Percentiles rank a stretch among this genome's conserved stretches.
Conservation (phyloP, 306 rosid genomes). For the Abrus precatorius region DNA sequence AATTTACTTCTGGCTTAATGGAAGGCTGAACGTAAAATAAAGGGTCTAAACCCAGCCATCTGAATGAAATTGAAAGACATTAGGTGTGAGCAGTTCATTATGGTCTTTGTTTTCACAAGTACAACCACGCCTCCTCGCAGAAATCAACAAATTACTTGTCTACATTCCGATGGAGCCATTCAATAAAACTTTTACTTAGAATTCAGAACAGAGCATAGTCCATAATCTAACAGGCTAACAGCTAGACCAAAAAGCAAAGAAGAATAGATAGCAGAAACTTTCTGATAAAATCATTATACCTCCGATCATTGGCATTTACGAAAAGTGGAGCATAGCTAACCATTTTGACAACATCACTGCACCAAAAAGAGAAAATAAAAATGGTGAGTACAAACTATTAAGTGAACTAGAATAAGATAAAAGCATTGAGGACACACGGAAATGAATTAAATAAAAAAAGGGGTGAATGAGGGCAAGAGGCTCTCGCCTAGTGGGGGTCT, state of each 20-base stretch:
- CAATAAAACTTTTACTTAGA: neutral
- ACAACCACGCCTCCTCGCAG: neutral
- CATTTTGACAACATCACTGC: slow-evolving; percentile 86
- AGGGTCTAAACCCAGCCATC: neutral
- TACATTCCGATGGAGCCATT: neutral
- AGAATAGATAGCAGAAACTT: slow-evolving; percentile 17
- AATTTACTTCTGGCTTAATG: neutral
- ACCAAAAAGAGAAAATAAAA: slow-evolving; percentile 39
- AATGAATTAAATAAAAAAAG: neutral
- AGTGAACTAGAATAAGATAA: slow-evolving; percentile 23
- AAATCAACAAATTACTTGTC: slow-evolving; percentile 8
- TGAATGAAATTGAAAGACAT: neutral
- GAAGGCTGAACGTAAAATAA: neutral
- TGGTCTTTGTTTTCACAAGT: neutral
- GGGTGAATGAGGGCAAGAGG: too few relatives aligned
- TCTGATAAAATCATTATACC: slow-evolving; percentile 52
- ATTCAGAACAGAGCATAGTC: neutral
- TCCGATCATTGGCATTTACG: slow-evolving; percentile 76
- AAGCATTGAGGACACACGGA: neutral
- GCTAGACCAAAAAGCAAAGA: neutral
- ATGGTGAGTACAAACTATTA: slow-evolving; percentile 39
- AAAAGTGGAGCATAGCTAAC: slow-evolving; percentile 98
- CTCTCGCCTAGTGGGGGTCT: neutral
- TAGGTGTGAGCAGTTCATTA: neutral
- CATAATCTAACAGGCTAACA: slow-evolving; percentile 5